Evolutionary conservation across 148 eudicot species (phyloP), one percentile per base, ranked within the genome.

Genomic region (Agrostemma githago): DNA sequence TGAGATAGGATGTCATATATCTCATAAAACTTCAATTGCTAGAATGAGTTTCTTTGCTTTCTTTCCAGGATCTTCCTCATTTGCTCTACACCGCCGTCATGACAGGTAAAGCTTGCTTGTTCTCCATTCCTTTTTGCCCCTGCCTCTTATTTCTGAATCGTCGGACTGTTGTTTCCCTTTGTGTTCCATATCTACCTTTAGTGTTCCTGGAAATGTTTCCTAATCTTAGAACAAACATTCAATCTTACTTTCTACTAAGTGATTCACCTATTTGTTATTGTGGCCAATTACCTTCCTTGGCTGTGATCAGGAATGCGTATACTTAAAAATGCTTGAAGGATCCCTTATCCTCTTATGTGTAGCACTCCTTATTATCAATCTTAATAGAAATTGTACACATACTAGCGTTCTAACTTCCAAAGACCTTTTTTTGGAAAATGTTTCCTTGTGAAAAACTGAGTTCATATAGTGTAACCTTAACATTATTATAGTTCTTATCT

Each of bases 1-100:
- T 57, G 15, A 21, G 8, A 43, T 15, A 64, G 68, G 38, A 9
- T 46, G 6, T 42, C 9, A 20, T 48, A n/a, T 9, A 6, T 10
- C 59, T 21, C 41, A 6, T 48, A 46, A 57, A 51, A 8, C 21
- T 46, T 51, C 59, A 20, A 40, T 15, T 69, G 48, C 19, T 73
- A 26, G 58, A 46, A 74, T 76, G 54, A 75, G 62, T 20, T 71
- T 78, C 56, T 6, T 63, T 46, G 5, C 58, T 79, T 78, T 17
- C 79, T 70, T n/a, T 82, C 84, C 93, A 91, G 91, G 83, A 83
- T 81, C 78, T 89, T 71, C 81, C 84, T 78, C 83, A 78, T 75
- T 57, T 74, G 71, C 26, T 89, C 42, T 80, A 80, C 68, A 80
- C 84, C 44, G 77, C 85, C 72, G 84, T 85, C 48, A 71, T 91